Percentiles rank a stretch among this genome's conserved stretches.
These are phyloP conservation scores for Fragaria vesca DNA, from an alignment of 306 rosid genomes.

Conservation along the genomic window DNA sequence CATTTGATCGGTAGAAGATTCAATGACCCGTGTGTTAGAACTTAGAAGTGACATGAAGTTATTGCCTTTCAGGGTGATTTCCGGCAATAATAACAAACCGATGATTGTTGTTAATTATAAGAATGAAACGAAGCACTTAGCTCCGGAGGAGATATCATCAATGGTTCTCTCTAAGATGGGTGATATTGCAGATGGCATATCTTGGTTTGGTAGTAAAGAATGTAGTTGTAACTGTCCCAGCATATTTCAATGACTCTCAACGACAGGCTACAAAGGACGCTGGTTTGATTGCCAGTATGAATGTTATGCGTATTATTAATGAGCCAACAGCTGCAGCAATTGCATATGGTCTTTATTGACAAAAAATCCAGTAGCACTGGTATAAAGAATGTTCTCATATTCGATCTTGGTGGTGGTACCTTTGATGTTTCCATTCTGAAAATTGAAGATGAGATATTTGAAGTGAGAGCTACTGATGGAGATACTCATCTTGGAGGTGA, in stretches of 20 bases:
- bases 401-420: not conserved
- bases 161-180: not conserved
- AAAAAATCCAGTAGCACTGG: not conserved
- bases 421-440: not conserved
- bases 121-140: not conserved
- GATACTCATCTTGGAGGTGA: too few relatives aligned
- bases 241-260: not conserved
- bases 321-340: not conserved
- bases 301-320: not conserved
- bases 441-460: not conserved
- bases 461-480: not conserved
- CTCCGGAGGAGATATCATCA: not conserved
- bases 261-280: not conserved
- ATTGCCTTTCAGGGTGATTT: not conserved
- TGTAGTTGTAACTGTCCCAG: not conserved
- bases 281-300: not conserved
- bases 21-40: not conserved
- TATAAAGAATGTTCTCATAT: not conserved
- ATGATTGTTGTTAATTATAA: not conserved
- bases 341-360: constrained; percentile 1
- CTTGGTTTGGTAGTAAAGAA: not conserved
- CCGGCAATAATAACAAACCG: not conserved
- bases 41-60: not conserved
- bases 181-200: not conserved
- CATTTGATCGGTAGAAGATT: not conserved